Evolutionary conservation across 2,329 filamentous ascomycete species (phyloP), one percentile per base, ranked within the genome.

Genomic region (Colletotrichum spaethianum): DNA sequence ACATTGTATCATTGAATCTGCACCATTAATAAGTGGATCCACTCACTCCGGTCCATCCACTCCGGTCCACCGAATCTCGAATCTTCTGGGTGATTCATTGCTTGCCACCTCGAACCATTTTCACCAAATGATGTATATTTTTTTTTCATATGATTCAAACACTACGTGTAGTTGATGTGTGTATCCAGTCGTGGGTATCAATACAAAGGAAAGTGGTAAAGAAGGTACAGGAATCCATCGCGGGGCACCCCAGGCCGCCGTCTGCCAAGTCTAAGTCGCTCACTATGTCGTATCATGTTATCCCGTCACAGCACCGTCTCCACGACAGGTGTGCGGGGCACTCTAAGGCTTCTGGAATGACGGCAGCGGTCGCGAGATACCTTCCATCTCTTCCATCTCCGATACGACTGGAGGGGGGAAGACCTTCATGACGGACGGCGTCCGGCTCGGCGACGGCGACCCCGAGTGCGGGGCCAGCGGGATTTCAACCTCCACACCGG

Each of bases 401-500:
- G 28, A 26, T 11, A 55, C 53, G 20, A 38, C 36, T 26, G 50
- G 33, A 20, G 52, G 59, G n/a, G 64, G 69, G 20, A 57, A 56
- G 31, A 56, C 31, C 18, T 59, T 40, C 57, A 44, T 63, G 20
- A 64, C 50, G 9, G 62, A 53, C 52, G 63, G 52, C 42, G 16
- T 33, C 42, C 70, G 60, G 20, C 31, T 23, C 16, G 72, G 50
- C 55, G 70, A 70, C 42, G 36, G 46, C 40, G 67, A 36, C 20
- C 48, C 69, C 44, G 73, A 72, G 18, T 23, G 57, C 44, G 72
- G 69, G 18, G 53, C 23, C 57, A 60, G 50, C 46, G 65, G 53
- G 36, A 63, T 26, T 7, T 72, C 63, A 42, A 71, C 55, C 63
- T 74, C 71, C 26, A 59, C 48, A 18, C 65, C 70, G 26, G 65